phyloP scores from a whole-genome alignment of 805 yeast genomes.

The Saccharomycopsis vini region DNA sequence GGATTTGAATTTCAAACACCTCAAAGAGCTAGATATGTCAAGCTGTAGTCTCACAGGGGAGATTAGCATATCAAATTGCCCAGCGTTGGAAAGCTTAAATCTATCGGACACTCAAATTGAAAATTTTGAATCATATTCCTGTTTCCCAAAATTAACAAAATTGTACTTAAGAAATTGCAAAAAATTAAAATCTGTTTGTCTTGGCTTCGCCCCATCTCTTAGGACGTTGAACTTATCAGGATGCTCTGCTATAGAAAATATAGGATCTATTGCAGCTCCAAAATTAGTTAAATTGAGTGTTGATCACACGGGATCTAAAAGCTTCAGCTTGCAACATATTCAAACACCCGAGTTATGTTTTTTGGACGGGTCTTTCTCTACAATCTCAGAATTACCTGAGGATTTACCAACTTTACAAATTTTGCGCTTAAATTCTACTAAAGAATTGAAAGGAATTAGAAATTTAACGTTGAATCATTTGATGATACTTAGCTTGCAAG shows the following conservation, averaged over 20 bases:
- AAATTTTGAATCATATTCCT: conserved; percentile 1
- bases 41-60: not conserved
- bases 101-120: not conserved
- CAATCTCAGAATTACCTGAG: not conserved
- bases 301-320: not conserved
- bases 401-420: not conserved
- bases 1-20: not conserved
- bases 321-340: too few species aligned
- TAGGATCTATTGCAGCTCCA: conserved; percentile 1
- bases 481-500: not conserved
- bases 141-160: not conserved
- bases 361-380: too few species aligned
- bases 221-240: not conserved
- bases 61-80: not conserved
- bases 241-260: not conserved
- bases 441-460: not conserved
- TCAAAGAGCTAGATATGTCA: not conserved
- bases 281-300: not conserved
- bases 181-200: not conserved
- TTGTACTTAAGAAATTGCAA: not conserved
- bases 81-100: not conserved
- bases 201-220: not conserved
- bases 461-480: too few species aligned
- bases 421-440: not conserved
- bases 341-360: too few species aligned